phyloP scores from a whole-genome alignment of 1,284 basidiomycete genomes.

The Malassezia arunalokei region DNA sequence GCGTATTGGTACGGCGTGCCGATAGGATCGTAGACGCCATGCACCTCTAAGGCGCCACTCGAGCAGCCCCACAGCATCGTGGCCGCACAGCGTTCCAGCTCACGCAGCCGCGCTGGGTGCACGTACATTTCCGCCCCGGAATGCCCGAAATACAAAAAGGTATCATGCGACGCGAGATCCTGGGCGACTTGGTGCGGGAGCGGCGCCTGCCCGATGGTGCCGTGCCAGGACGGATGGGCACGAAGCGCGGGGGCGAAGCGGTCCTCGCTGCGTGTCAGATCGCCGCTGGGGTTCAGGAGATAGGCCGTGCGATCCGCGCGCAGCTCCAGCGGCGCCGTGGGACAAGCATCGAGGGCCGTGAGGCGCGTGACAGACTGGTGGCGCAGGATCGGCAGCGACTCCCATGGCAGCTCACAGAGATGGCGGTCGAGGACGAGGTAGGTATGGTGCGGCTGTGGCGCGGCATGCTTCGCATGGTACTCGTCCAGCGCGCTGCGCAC shows the following conservation, averaged over 20 bases:
- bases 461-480: conserved; percentile 28
- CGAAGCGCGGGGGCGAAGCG: conserved; percentile 65
- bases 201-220: conserved; percentile 60
- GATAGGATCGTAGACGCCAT: conserved; percentile 81
- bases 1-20: conserved; percentile 91
- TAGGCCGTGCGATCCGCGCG: conserved; percentile 55
- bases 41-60: conserved; percentile 70
- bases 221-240: conserved; percentile 61
- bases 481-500: conserved; percentile 34
- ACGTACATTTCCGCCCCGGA: conserved; percentile 90
- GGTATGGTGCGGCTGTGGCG: conserved; percentile 52
- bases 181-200: conserved; percentile 29
- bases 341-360: conserved; percentile 54
- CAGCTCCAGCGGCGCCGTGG: conserved; percentile 9
- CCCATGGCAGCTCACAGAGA: conserved; percentile 84
- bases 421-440: conserved; percentile 87
- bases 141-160: conserved; percentile 74
- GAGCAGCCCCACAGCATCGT: conserved; percentile 99
- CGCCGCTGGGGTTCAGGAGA: conserved; percentile 82
- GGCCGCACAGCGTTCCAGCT: conserved; percentile 69
- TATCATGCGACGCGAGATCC: conserved; percentile 26
- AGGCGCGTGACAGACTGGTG: conserved; percentile 78
- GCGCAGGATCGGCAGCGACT: conserved; percentile 74
- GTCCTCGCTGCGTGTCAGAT: conserved; percentile 69
- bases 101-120: conserved; percentile 62